Percentiles rank a stretch among this genome's conserved stretches.
phyloP scores from a whole-genome alignment of 2,329 filamentous ascomycete genomes.

The Thyridium curvatum region DNA sequence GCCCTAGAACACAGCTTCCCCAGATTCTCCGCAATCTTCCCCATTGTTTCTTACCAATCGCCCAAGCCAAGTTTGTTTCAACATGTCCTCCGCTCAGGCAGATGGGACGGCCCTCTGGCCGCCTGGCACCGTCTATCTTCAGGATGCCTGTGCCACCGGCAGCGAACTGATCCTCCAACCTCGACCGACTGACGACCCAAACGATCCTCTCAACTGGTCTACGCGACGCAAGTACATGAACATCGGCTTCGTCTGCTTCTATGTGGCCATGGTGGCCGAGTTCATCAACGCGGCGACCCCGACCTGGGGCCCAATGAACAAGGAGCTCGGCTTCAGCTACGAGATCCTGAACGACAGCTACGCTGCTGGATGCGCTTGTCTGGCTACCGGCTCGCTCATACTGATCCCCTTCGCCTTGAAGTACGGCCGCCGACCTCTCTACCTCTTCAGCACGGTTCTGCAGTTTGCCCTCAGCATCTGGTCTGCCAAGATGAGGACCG shows the following conservation, averaged over 20 bases:
- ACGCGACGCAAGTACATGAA: conserved; percentile 2
- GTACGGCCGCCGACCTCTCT: conserved; percentile 15
- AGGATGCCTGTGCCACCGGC: too few species aligned
- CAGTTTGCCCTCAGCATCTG: conserved; percentile 12
- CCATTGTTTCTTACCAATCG: too few species aligned
- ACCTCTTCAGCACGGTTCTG: conserved; percentile 14
- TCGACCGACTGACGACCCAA: conserved; percentile 4
- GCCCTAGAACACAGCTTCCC: too few species aligned
- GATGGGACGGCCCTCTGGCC: too few species aligned
- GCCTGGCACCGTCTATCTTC: too few species aligned
- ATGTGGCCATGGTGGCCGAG: conserved; percentile 1
- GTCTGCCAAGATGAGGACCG: conserved; percentile 11
- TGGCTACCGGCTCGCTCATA: conserved; percentile 11
- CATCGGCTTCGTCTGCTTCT: conserved; percentile 1
- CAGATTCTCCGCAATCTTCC: too few species aligned
- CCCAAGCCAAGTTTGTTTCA: too few species aligned
- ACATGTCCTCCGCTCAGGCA: too few species aligned
- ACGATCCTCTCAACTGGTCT: conserved; percentile 8
- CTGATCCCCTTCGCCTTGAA: conserved; percentile 15
- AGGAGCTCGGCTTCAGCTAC: conserved; percentile 10
- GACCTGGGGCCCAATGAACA: conserved; percentile 9
- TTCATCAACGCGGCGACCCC: conserved; percentile 1
- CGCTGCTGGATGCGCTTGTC: conserved; percentile 16
- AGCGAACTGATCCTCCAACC: conserved; percentile 2
- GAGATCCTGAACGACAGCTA: conserved; percentile 14